A percentile compares a stretch with the other conserved stretches of the same genome.
phyloP scores from a whole-genome alignment of 129 eudicot species.

The Kitagawia praeruptora region DNA sequence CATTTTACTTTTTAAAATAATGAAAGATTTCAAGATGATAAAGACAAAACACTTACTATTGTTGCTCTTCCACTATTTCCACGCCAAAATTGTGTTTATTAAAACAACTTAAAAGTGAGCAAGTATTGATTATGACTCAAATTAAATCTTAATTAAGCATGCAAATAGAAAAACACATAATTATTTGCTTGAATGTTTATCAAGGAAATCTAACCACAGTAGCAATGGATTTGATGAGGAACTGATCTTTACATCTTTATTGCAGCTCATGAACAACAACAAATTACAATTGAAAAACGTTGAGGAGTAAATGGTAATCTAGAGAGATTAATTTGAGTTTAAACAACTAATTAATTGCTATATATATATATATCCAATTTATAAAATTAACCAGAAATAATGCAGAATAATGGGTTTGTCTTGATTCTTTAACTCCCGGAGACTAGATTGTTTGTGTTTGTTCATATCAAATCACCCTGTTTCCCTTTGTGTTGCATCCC shows the following conservation, averaged over 20 bases:
- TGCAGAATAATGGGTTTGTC: background rate
- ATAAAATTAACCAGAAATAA: background rate
- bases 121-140: background rate
- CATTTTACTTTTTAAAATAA: background rate
- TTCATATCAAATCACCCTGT: background rate
- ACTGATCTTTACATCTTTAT: background rate
- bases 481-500: background rate
- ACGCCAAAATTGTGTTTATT: background rate
- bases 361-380: too few relatives aligned
- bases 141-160: background rate
- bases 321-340: background rate
- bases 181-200: too few relatives aligned
- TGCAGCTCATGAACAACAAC: too few relatives aligned
- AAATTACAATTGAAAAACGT: background rate
- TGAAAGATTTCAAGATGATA: background rate
- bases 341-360: background rate
- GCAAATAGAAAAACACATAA: background rate
- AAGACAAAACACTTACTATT: background rate
- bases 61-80: background rate
- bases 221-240: background rate
- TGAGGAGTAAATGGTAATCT: background rate
- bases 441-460: background rate
- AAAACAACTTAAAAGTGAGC: background rate
- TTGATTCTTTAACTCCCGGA: background rate
- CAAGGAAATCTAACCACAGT: background rate